Evolutionary conservation across 1,139 yeast genomes (phyloP).

Genomic region (Nakaseomyces nivariensis): DNA sequence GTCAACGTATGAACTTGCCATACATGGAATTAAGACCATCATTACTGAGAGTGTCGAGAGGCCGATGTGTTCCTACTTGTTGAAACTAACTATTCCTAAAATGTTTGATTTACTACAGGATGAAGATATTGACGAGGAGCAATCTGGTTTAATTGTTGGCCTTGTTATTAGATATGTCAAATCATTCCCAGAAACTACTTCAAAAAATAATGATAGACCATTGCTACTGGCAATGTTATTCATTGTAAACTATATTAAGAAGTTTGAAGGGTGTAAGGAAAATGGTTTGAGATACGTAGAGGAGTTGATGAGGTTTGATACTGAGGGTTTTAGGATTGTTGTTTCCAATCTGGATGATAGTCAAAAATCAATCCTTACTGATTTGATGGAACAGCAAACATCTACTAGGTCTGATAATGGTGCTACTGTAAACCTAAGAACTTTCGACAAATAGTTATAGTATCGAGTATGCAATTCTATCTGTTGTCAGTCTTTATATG

Average conservation of each 20-base stretch:
- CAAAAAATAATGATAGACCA: not conserved
- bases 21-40: conserved; percentile 15
- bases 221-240: not conserved
- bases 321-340: not conserved
- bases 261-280: not conserved
- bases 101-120: conserved; percentile 10
- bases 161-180: not conserved
- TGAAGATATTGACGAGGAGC: not conserved
- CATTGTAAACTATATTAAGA: not conserved
- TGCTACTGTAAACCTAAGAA: not conserved
- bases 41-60: conserved; percentile 3
- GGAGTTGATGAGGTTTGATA: not conserved
- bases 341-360: not conserved
- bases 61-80: conserved; percentile 3
- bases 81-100: conserved; percentile 10
- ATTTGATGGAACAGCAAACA: not conserved
- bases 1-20: conserved; percentile 7
- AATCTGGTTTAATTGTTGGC: not conserved
- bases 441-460: not conserved
- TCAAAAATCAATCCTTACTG: not conserved
- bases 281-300: not conserved
- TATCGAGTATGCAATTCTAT: too few species aligned
- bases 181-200: not conserved
- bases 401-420: not conserved
- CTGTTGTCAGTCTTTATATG: too few species aligned